A percentile compares a stretch with the other conserved stretches of the same genome.
phyloP scores from a whole-genome alignment of 768 basidiomycete genomes.

The Podaxis carcinomalis region DNA sequence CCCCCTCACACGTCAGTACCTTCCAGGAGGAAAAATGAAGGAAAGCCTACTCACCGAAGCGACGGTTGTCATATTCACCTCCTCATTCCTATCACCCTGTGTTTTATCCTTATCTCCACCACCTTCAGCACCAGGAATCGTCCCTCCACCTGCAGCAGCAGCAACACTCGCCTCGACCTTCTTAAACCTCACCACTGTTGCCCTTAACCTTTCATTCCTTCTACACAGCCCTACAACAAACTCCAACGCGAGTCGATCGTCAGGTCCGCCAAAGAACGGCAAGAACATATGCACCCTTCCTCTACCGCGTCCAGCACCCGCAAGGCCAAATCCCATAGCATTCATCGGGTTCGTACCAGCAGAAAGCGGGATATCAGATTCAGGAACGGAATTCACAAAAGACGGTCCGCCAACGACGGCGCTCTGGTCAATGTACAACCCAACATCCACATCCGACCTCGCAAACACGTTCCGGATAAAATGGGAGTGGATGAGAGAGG shows the following conservation, averaged over 20 bases:
- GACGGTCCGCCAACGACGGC: conserved; percentile 21
- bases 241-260: conserved; percentile 83
- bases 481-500: conserved; percentile 65
- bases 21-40: background rate
- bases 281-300: conserved; percentile 62
- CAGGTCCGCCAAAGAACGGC: conserved; percentile 93
- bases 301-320: conserved; percentile 9
- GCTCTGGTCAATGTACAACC: conserved; percentile 74
- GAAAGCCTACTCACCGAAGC: conserved; percentile 37
- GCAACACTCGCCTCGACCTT: conserved; percentile 34
- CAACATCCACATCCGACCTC: conserved; percentile 70
- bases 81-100: conserved; percentile 21
- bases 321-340: background rate
- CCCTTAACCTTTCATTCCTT: conserved; percentile 57
- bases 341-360: conserved; percentile 3
- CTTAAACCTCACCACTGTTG: conserved; percentile 67
- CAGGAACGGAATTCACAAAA: background rate
- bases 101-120: conserved; percentile 19
- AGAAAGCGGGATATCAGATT: background rate
- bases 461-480: conserved; percentile 82
- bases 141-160: background rate
- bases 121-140: conserved; percentile 23
- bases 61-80: conserved; percentile 38
- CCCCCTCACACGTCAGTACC: background rate
- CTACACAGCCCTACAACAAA: conserved; percentile 79